These are phyloP conservation scores for Tolypocladium paradoxum DNA, from an alignment of 2,329 filamentous ascomycete species.

Conservation along the genomic window DNA sequence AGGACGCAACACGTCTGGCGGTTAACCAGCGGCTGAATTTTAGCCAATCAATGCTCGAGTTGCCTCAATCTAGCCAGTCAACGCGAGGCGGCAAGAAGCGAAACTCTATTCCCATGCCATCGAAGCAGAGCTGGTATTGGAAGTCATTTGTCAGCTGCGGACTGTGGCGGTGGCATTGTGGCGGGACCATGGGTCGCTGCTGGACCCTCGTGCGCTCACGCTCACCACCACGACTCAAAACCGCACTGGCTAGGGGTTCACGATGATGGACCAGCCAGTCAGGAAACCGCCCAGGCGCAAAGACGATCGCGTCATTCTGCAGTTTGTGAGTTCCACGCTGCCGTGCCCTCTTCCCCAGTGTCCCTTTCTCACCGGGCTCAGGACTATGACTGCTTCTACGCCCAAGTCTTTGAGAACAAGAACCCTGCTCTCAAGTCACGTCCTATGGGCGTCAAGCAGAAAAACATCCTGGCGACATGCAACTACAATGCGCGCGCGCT, in stretches of 20 bases:
- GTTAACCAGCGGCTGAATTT: too few species aligned
- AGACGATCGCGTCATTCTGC: slow-evolving; percentile 61
- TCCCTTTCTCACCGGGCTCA: slow-evolving; percentile 15
- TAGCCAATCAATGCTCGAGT: too few species aligned
- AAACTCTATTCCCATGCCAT: too few species aligned
- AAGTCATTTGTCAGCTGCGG: background rate
- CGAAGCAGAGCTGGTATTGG: too few species aligned
- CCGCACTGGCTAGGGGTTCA: background rate
- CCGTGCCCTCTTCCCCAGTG: background rate
- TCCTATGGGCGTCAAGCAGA: slow-evolving; percentile 81
- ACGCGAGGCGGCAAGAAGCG: too few species aligned
- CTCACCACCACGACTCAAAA: too few species aligned
- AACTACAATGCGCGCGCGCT: slow-evolving; percentile 79
- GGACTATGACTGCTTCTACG: slow-evolving; percentile 91
- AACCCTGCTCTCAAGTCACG: slow-evolving; percentile 60
- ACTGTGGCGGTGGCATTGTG: background rate
- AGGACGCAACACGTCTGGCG: too few species aligned
- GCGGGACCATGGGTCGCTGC: background rate
- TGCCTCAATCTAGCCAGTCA: too few species aligned
- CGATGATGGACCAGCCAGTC: slow-evolving; percentile 5
- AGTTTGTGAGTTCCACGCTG: slow-evolving; percentile 54
- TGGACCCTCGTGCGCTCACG: too few species aligned
- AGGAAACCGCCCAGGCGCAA: slow-evolving; percentile 31
- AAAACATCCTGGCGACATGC: slow-evolving; percentile 85
- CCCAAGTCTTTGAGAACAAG: slow-evolving; percentile 76